Evolutionary conservation across 2,329 filamentous ascomycete genomes (phyloP), one percentile per base, ranked within the genome.

Genomic region (Furcasterigmium sp.): DNA sequence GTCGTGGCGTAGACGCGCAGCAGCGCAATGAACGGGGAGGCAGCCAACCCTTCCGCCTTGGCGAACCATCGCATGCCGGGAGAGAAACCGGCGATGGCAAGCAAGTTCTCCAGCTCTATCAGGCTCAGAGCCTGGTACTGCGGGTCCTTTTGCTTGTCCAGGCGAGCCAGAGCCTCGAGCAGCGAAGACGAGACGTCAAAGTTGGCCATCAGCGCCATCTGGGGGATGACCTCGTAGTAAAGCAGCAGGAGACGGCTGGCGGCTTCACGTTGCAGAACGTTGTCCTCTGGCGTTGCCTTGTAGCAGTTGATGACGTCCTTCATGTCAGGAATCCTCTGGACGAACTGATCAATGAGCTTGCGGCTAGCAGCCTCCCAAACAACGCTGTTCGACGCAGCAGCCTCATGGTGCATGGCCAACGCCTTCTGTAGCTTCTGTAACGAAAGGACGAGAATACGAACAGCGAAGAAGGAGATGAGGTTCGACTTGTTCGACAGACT

Each of bases 11-110:
- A 69, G 6, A 85, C 68, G 46, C 74, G 80, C 6, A 91, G 61
- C 18, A 91, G 72, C 0, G 82, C 81, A n/a, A 80, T 78, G 49
- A 90, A 88, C 0, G 86, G 85, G 4, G 85, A 88, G 30, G 78
- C 68, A 2, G 63, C 59, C n/a, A 85, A 68, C 1, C 73, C 73
- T 50, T 85, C 78, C 46, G 69, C 77, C 56, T 87, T 91, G 49
- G 85, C 76, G 69, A 93, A 96, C 91, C 91, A 97, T 49, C 85
- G 82, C 82, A 95, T 93, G 6, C 84, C 83, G 1, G 87, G 82
- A 3, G 90, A 94, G 53, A 84, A 80, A 49, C 82, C 79, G 4
- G 91, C 89, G 58, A 96, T 87, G 23, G 82, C 76, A 15, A 95
- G 78, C 15, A 95, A 70, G 59, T 91, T 87, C 59, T 90, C 84